Conservation (phyloP, 2,329 filamentous ascomycete species). For the Sodiomyces alkalinus region DNA sequence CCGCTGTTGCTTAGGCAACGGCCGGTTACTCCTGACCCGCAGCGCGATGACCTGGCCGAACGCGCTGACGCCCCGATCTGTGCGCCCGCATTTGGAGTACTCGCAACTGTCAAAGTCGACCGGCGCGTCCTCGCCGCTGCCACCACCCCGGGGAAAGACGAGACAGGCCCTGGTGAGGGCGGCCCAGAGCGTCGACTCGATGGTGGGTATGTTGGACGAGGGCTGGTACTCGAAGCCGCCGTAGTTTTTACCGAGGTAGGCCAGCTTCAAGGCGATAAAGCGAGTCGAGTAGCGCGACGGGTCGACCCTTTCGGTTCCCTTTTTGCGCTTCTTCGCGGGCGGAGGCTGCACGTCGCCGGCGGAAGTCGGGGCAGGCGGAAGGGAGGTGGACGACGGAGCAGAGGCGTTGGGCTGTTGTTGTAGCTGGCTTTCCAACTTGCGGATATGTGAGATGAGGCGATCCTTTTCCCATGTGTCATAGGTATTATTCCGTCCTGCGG, state of each 20-base stretch:
- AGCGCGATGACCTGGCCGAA: constrained; percentile 92
- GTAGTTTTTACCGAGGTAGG: constrained; percentile 82
- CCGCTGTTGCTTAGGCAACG: constrained; percentile 24
- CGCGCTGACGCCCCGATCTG: constrained; percentile 84
- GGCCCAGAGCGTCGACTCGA: constrained; percentile 91
- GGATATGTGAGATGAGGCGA: constrained; percentile 53
- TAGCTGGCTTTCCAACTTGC: constrained; percentile 50
- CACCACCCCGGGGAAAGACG: constrained; percentile 54
- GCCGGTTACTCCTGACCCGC: constrained; percentile 64
- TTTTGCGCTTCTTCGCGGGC: constrained; percentile 21
- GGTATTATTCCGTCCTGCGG: too few relatives aligned
- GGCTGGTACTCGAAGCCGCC: constrained; percentile 84
- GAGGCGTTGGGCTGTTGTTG: constrained; percentile 25
- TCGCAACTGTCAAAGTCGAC: constrained; percentile 74
- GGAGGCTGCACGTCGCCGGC: constrained; percentile 6
- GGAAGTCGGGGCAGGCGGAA: constrained; percentile 1
- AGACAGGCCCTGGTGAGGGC: constrained; percentile 69
- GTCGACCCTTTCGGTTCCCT: constrained; percentile 41
- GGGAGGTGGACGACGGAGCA: constrained; percentile 11
- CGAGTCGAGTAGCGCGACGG: constrained; percentile 69
- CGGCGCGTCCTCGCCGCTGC: constrained; percentile 16
- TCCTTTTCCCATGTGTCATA: constrained; percentile 57
- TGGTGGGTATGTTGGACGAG: constrained; percentile 57
- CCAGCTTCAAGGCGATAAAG: constrained; percentile 80
- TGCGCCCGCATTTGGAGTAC: constrained; percentile 90